Conservation (phyloP, 192 early-diverging fungal genomes). For the Coemansia sp. region DNA sequence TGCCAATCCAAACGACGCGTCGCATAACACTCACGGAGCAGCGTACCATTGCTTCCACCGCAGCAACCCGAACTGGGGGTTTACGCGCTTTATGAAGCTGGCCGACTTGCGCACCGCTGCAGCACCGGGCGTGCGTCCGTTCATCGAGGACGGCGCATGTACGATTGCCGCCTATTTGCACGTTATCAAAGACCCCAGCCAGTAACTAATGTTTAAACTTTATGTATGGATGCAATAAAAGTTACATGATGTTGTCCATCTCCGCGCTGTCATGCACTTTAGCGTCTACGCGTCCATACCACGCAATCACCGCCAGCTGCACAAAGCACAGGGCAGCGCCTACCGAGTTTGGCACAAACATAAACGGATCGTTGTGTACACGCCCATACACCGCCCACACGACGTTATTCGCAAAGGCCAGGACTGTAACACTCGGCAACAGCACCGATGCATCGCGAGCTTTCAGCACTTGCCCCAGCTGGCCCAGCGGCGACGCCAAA, state of each 20-base stretch:
- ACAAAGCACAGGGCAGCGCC: slow-evolving; percentile 31
- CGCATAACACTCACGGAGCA: slow-evolving; percentile 60
- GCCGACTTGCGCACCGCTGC: slow-evolving; percentile 53
- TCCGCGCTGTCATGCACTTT: slow-evolving; percentile 3
- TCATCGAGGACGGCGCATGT: slow-evolving; percentile 70
- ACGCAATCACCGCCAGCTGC: slow-evolving; percentile 38
- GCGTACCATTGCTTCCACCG: slow-evolving; percentile 87
- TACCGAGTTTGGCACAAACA: slow-evolving; percentile 39
- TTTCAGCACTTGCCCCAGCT: slow-evolving; percentile 27
- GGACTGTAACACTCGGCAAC: slow-evolving; percentile 28
- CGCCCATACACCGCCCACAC: slow-evolving; percentile 38
- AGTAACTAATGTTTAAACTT: slow-evolving; percentile 8
- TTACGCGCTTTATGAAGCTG: slow-evolving; percentile 76
- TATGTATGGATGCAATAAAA: background rate
- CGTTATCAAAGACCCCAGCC: slow-evolving; percentile 76
- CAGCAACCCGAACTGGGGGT: slow-evolving; percentile 94
- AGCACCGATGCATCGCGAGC: slow-evolving; percentile 36
- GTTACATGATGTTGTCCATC: background rate
- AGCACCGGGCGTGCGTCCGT: slow-evolving; percentile 55
- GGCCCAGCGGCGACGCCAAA: slow-evolving; percentile 38
- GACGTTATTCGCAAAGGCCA: slow-evolving; percentile 41
- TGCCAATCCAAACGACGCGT: slow-evolving; percentile 73
- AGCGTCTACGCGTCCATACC: slow-evolving; percentile 32
- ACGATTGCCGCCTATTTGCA: slow-evolving; percentile 75
- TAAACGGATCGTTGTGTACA: slow-evolving; percentile 29